Evolutionary conservation across 805 yeast species (phyloP).

Genomic region (Candida schatavii): DNA sequence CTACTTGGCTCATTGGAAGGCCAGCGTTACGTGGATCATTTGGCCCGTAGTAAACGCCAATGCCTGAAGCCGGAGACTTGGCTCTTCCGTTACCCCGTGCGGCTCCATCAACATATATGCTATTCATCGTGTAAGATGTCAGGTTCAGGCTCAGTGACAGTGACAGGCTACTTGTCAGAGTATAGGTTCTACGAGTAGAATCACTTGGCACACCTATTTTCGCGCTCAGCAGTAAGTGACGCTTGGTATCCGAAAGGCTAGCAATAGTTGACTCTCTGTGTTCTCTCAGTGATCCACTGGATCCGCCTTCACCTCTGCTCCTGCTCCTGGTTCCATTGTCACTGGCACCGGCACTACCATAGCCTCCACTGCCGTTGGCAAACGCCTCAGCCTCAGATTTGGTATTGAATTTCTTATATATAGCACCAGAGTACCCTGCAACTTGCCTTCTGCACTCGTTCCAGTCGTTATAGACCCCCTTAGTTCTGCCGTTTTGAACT

Average conservation of each 20-base stretch:
- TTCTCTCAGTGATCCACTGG: neutral
- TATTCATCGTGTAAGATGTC: neutral
- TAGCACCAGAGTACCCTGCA: conserved; percentile 54
- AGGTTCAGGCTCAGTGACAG: neutral
- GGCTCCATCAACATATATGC: conserved; percentile 79
- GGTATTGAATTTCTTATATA: conserved; percentile 53
- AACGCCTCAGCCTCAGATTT: conserved; percentile 48
- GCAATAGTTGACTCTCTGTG: neutral
- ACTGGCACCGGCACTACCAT: neutral
- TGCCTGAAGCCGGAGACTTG: conserved; percentile 49
- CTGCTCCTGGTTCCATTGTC: neutral
- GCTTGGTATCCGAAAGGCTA: neutral
- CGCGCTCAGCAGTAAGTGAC: neutral
- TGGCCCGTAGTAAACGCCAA: conserved; percentile 70
- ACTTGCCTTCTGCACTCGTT: conserved; percentile 50
- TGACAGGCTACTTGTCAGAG: neutral
- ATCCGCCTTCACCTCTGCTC: neutral
- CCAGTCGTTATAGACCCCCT: conserved; percentile 67
- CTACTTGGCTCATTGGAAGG: conserved; percentile 41
- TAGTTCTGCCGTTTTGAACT: conserved; percentile 31
- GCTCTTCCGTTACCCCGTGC: conserved; percentile 55
- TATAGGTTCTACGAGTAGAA: neutral
- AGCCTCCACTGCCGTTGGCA: conserved; percentile 23
- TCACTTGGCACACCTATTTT: too few species aligned
- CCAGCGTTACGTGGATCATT: conserved; percentile 53